Base-by-base conservation (phyloP, 331 rosid species). In the Erythrophleum ivorense region DNA sequence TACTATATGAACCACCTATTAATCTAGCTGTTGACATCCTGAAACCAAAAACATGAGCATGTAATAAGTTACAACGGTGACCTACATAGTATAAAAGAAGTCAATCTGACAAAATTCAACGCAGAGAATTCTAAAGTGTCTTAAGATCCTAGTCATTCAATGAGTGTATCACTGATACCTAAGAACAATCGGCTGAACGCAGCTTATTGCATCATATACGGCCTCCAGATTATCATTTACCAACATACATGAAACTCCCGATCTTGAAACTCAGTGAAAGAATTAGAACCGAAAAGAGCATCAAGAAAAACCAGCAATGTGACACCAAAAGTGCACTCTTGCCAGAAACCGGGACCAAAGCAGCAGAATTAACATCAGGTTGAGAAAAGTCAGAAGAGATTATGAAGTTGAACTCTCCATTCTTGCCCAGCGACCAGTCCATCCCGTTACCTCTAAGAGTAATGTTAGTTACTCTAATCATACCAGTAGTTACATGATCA, bases 261-360 rank as follows among this genome's bases (percentile, higher is more conserved):
- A 92, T 85, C 89, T 92, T 94, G 87, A 64, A 90, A 82, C 91
- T 92, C 71, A 91, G 63, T 5, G 94, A 89, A 71, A 93, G 91
- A 70, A 96, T 78, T 38, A 96, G 86, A 38, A 91, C 87, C 83
- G 97, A 94, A 69, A 91, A 84, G 73, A 89, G 82, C 84, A 90
- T 70, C 73, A 93, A 84, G 83, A 85, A 89, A 85, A 87, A 40
- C 91, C 91, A 96, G 84, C 92, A 90, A 75, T 88, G 86, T 14
- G 95, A 81, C 85, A 88, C 87, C 78, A 88, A 76, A 31, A 76
- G 83, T 46, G 89, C 88, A 1, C 87, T 78, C 96, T 92, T 96
- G 85, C 90, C 78, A 58, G 81, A 79, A 48, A 84, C 46, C 6
- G 94, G 94, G 43, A 82, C 75, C 70, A 72, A 68, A 31, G 81